These are phyloP conservation scores for Pleurotus tuoliensis DNA, from an alignment of 768 basidiomycete species.

Conservation along the genomic window DNA sequence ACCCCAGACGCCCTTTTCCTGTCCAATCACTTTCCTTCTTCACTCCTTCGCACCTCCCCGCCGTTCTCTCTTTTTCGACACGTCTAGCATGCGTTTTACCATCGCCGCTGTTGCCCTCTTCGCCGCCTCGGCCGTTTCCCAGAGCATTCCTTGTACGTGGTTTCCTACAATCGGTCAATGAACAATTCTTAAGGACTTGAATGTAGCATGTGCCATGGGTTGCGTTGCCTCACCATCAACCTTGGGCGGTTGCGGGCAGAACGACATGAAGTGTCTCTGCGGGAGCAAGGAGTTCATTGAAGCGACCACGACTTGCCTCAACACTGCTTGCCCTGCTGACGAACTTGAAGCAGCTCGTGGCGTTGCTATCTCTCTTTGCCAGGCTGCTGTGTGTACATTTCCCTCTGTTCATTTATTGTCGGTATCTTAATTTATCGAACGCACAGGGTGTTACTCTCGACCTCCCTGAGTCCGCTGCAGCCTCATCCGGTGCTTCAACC, in stretches of 20 bases:
- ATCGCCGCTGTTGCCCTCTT: conserved; percentile 34
- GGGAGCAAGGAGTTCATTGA: conserved; percentile 13
- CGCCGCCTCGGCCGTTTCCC: conserved; percentile 36
- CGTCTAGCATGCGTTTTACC: conserved; percentile 52
- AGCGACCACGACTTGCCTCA: conserved; percentile 12
- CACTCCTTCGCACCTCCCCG: conserved; percentile 17
- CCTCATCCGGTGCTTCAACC: background rate
- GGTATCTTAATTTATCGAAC: background rate
- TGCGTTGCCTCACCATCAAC: conserved; percentile 9
- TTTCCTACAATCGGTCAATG: background rate
- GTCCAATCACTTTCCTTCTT: background rate
- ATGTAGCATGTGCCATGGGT: background rate
- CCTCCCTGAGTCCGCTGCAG: background rate
- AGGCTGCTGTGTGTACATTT: background rate
- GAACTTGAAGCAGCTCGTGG: conserved; percentile 18
- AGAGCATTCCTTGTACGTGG: conserved; percentile 32
- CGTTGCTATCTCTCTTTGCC: conserved; percentile 5
- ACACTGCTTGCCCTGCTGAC: conserved; percentile 16
- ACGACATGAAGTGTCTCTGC: conserved; percentile 16
- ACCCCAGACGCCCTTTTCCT: too few relatives aligned
- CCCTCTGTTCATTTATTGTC: background rate
- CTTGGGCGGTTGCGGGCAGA: conserved; percentile 3
- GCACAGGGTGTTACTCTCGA: conserved; percentile 7
- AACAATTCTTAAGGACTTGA: background rate
- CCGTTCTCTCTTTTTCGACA: conserved; percentile 12